Conservation (phyloP, 495 filamentous ascomycete genomes). For the Talaromyces trachyspermus region DNA sequence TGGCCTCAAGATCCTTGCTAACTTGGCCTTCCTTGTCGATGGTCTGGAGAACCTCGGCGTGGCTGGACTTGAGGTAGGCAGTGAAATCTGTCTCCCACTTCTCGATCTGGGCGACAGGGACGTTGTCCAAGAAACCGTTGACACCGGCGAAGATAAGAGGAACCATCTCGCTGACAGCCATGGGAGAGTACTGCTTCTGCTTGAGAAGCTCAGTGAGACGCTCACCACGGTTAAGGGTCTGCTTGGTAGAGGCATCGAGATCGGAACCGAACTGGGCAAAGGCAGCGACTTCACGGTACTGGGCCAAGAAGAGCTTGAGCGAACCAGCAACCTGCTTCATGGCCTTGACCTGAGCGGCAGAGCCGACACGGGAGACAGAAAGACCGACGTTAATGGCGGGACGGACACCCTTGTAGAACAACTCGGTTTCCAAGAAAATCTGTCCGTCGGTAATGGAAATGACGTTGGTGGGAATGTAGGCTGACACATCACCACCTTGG, state of each 20-base stretch:
- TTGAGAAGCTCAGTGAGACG: slow-evolving; percentile 98
- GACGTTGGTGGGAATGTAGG: slow-evolving; percentile 99
- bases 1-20: slow-evolving; percentile 88
- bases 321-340: slow-evolving; percentile 99
- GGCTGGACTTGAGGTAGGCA: slow-evolving; percentile 79
- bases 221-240: slow-evolving; percentile 97
- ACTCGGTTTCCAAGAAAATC: slow-evolving; percentile 98
- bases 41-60: slow-evolving; percentile 72
- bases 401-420: slow-evolving; percentile 99
- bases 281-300: slow-evolving; percentile 99
- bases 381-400: slow-evolving; percentile 99
- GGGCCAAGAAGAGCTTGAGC: slow-evolving; percentile 99
- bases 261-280: slow-evolving; percentile 99
- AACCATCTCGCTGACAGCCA: slow-evolving; percentile 99
- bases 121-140: slow-evolving; percentile 83
- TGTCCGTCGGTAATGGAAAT: slow-evolving; percentile 99
- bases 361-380: slow-evolving; percentile 99
- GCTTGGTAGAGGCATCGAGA: slow-evolving; percentile 97
- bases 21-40: slow-evolving; percentile 96
- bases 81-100: slow-evolving; percentile 93
- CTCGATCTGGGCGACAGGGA: slow-evolving; percentile 82
- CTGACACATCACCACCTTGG: slow-evolving; percentile 99
- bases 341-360: slow-evolving; percentile 98
- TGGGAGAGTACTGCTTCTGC: slow-evolving; percentile 99
- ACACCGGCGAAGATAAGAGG: slow-evolving; percentile 99